Evolutionary conservation across 2,329 filamentous ascomycete species (phyloP).

Genomic region (Graphilbum fragrans): DNA sequence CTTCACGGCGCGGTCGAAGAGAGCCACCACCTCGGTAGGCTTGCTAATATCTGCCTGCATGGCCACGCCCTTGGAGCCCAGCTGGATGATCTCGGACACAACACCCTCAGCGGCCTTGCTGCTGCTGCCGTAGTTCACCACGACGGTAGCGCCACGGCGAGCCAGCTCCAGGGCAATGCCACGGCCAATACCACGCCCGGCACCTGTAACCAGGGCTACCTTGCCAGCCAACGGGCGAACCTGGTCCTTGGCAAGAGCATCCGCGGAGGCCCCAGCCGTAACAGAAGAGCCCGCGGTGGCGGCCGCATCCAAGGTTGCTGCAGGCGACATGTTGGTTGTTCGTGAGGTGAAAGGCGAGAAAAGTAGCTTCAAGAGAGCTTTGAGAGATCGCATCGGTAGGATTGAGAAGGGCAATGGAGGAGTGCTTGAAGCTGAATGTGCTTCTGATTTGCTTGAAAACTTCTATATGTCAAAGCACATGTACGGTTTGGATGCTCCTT

Average conservation of each 20-base stretch:
- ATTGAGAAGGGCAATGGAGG: too few species aligned
- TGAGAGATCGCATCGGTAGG: background rate
- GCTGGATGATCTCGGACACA: conserved; percentile 39
- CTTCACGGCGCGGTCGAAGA: conserved; percentile 53
- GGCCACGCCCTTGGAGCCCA: conserved; percentile 44
- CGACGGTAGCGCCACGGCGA: conserved; percentile 49
- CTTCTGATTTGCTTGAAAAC: background rate
- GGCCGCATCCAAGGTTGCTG: background rate
- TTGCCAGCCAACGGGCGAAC: conserved; percentile 28
- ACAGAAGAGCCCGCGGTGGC: background rate
- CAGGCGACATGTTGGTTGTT: conserved; percentile 5
- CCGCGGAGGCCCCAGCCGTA: background rate
- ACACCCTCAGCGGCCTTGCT: conserved; percentile 41
- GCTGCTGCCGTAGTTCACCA: conserved; percentile 56
- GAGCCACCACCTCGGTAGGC: conserved; percentile 42
- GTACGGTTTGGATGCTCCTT: too few species aligned
- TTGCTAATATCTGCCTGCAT: conserved; percentile 55
- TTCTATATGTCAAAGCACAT: background rate
- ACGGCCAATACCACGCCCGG: conserved; percentile 53
- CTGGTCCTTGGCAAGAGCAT: too few species aligned
- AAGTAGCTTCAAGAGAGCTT: background rate
- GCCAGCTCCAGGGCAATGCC: conserved; percentile 57
- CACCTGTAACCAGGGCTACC: conserved; percentile 50
- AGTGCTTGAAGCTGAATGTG: background rate
- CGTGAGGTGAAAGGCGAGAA: background rate